Conservation (phyloP, 305 asterid genomes). For the Rubia tinctorum region DNA sequence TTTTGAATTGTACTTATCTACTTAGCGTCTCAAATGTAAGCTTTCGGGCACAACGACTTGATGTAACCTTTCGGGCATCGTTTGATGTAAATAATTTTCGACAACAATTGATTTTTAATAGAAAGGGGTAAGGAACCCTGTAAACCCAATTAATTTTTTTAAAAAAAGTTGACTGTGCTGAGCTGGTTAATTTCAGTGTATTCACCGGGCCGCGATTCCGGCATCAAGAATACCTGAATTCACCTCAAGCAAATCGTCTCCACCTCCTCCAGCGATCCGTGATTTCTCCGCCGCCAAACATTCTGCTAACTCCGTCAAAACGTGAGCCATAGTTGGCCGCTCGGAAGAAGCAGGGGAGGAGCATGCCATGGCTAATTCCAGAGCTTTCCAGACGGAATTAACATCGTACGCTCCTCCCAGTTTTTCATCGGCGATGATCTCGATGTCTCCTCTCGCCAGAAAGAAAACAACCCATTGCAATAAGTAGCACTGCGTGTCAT, state of each 20-base stretch:
- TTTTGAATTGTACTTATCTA: too few species aligned
- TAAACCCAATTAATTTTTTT: too few species aligned
- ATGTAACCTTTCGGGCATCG: too few species aligned
- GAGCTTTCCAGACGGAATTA: constrained; percentile 18
- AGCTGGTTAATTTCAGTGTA: background rate
- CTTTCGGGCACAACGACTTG: too few species aligned
- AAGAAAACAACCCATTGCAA: constrained; percentile 17
- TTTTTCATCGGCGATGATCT: constrained; percentile 18
- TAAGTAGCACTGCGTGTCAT: constrained; percentile 14
- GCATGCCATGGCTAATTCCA: constrained; percentile 28
- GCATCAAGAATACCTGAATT: background rate
- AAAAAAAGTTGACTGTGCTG: too few species aligned
- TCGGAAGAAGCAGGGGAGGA: constrained; percentile 18
- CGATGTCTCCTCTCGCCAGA: constrained; percentile 21
- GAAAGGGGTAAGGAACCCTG: too few species aligned
- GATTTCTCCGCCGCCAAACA: constrained; percentile 13
- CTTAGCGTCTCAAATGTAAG: too few species aligned
- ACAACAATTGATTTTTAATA: too few species aligned
- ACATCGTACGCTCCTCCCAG: constrained; percentile 16
- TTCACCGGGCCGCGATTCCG: background rate
- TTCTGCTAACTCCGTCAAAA: constrained; percentile 17
- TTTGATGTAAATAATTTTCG: too few species aligned
- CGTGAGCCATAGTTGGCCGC: constrained; percentile 36
- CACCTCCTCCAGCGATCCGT: background rate
- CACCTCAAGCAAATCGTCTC: background rate